Base-by-base conservation (phyloP, 192 early-diverging fungal genomes). In the Pilobolus umbonatus region DNA sequence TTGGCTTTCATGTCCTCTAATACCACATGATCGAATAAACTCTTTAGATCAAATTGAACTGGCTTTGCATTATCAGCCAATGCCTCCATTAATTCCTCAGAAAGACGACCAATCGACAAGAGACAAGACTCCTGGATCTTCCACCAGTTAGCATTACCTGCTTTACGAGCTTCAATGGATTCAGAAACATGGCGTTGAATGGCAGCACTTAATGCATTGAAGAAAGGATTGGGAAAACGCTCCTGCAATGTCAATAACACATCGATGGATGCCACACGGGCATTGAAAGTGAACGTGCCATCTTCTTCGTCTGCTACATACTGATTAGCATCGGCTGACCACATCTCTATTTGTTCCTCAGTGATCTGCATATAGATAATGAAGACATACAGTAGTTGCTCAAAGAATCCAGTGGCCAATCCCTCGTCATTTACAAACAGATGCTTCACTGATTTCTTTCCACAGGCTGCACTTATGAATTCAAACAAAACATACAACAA, bases 301-400 rank as follows among this genome's bases (percentile, higher is more conserved):
- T 95, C 93, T 45, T 95, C 91, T 48, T 93, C 91, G 54, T 96
- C 94, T 19, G 89, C 88, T 29, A 96, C 85, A 63, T 85, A 95
- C 65, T 93, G 82, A 57, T 94, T 90, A 46, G 90, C 81, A 63
- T 96, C 92, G 30, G 78, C 70, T 5, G 75, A 70, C 94, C 94
- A 96, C 42, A 79, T 80, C n/a, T 88, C 87, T 2, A 74, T 78
- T 66, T 89, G 76, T 34, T 89, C 89, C 29, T 81, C 73, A 2
- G 90, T 92, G 63, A 96, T 92, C 59, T 92, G 90, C 71, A 87
- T 79, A 56, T 88, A 93, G 29, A 75, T 72, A 36, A 94, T 61
- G 11, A 79, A 67, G 11, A 77, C 75, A 60, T 72, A 75, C 15
- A 84, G 63, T 28, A 90, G 58, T 35, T 88, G 75, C 9, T 62